Evolutionary conservation across 306 rosid genomes (phyloP), one percentile per base, ranked within the genome.

Genomic region (Parietaria judaica): DNA sequence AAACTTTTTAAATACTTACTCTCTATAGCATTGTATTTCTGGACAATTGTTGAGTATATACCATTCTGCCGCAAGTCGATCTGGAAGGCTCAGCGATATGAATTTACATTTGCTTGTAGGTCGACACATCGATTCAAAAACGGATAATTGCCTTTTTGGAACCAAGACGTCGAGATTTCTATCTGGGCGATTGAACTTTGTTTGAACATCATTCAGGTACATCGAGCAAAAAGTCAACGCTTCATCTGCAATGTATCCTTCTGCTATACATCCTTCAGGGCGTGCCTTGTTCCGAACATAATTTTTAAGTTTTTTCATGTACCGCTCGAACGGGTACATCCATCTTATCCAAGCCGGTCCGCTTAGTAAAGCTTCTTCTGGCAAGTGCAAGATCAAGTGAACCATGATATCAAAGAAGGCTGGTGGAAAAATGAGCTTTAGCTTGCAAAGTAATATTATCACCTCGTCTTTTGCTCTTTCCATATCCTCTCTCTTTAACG

Each of bases 1-100:
- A 53, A 53, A 15, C 6, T 51, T 6, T 12, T 4, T 11, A 8
- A 3, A 52, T 4, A 69, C 56, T 8, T 61, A 61, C 67, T 23
- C 36, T 0, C 3, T 35, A 11, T 51, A 53, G 11, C 3, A 1
- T 39, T 53, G 17, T 3, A 60, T 36, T 14, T 61, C 39, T 0
- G 10, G 36, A 2, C 67, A 58, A 36, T 67, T 58, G 6, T 58
- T 50, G 11, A 49, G 14, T 6, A 50, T 49, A 38, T 58, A 58
- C 59, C 65, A 58, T 36, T 67, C 46, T 36, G 56, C 39, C 5
- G 44, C 6, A 3, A 2, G 1, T 0, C 38, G 55, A 1, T 38
- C 11, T 3, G 36, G 11, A 23, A 45, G 6, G 34, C 45, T 0
- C 11, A 15, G 7, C 1, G 0, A 1, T 14, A 10, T 56, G 1